Conservation (phyloP, 495 filamentous ascomycete genomes). For the Corynascus novoguineensis region DNA sequence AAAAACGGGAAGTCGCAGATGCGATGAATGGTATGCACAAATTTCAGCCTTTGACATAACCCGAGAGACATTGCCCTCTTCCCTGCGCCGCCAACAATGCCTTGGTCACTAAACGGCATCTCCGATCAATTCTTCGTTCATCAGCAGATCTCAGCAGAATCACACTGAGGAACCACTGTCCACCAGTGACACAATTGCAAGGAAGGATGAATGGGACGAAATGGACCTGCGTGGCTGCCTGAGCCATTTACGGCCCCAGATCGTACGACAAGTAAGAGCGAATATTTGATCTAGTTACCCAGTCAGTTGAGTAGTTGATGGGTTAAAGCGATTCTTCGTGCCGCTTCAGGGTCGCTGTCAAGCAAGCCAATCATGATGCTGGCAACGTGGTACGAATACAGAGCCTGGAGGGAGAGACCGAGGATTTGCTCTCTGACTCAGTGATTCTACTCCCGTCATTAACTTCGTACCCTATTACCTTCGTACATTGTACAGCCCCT, state of each 20-base stretch:
- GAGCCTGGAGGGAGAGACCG: no score
- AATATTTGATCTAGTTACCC: background rate
- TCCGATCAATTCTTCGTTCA: background rate
- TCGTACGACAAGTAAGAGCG: background rate
- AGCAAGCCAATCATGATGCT: background rate
- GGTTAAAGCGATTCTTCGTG: background rate
- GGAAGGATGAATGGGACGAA: conserved; percentile 3
- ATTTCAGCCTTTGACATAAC: background rate
- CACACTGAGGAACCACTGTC: background rate
- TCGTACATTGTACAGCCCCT: no score
- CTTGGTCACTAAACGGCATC: background rate
- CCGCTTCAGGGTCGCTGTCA: background rate
- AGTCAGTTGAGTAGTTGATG: background rate
- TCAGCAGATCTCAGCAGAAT: conserved; percentile 6
- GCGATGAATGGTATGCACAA: background rate
- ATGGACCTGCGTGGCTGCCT: background rate
- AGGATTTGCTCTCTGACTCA: no score
- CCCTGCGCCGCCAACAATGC: background rate
- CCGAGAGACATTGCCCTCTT: background rate
- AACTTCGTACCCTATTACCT: no score
- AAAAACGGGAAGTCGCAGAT: conserved; percentile 6
- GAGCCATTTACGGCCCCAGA: background rate
- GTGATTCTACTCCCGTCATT: no score
- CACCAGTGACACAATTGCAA: background rate
- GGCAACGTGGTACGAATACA: conserved; percentile 2